Base-by-base conservation (phyloP, 129 eudicot genomes). In the Kitagawia praeruptora region DNA sequence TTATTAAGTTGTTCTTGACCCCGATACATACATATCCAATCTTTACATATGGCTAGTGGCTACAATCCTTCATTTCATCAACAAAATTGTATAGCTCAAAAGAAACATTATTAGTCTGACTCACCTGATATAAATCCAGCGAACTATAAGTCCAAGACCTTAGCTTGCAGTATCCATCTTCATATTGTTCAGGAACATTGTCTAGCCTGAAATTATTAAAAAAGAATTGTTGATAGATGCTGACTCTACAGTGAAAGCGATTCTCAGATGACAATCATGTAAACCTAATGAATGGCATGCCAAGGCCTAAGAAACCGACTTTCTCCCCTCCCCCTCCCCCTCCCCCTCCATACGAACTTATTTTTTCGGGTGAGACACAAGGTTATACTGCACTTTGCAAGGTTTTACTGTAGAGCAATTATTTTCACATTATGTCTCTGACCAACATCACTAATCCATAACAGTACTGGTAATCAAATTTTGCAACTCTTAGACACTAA, bases 141-240 rank as follows among this genome's bases (percentile, higher is more conserved):
- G 98, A 94, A 85, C 88, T 87, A 81, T 94, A 86, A 37, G 98
- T 90, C 98, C 98, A 94, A 23, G 98, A 87, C 67, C 98, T 84
- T 66, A 94, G 85, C 81, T 94, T 90, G 92, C 96, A 82, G 61
- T 94, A 94, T 75, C 93, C 97, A 80, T 90, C 96, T 49, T 91
- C 91, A 85, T 89, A 91, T 75, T 88, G 82, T 31, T 88, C 90
- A 77, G 98, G 97, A 69, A 88, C 49, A 79, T 82, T 91, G 80
- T 94, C 97, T 25, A 86, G 78, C 87, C 97, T 93, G 91, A 78
- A 78, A 42, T 42, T 7, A 42, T 74, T 67, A 46, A 80, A 18
- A 42, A 76, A 69, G 70, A n/a, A 46, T 48, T 39, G 75, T 37
- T 31, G 39, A 72, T 16, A 21, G 74, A 78, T 18, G 45, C 74